Base-by-base conservation (phyloP, 148 eudicot genomes). In the Chenopodium berlandieri region DNA sequence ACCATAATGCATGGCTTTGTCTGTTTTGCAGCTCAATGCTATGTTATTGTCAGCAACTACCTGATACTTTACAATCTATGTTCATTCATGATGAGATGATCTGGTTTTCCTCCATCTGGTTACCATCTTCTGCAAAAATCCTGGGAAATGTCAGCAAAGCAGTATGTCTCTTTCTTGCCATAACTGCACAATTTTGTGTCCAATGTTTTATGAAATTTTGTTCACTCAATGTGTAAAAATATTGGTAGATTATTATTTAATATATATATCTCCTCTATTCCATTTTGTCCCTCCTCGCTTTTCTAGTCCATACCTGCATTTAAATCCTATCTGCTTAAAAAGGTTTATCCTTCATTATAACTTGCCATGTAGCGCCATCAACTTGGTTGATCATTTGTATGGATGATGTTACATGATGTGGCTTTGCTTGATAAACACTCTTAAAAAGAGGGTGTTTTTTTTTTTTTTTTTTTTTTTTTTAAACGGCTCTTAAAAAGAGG, bases 121-220 rank as follows among this genome's bases (percentile, higher is more conserved):
- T 65, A 32, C 72, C 64, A 64, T 30, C 20, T 34, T 32, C 62
- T 9, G 40, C 20, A 22, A 20, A 31, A 27, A 64, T 20, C 73
- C 62, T 81, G 54, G 78, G 20, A 30, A 14, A 74, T 46, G 30
- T 74, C 73, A 25, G 47, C 73, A 17, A 12, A 73, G 77, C 77
- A 40, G 83, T 81, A 65, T 81, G 83, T 47, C 78, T 48, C 34
- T 75, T 73, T 81, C 72, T 31, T n/a, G 63, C 31, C 50, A 31
- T 44, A 31, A 73, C 71, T 68, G 72, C 63, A 13, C 32, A 40
- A 63, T 63, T 74, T 74, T 73, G 68, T 48, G 69, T 64, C 44
- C 19, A 20, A 65, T 30, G 16, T 47, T 50, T 5, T 81, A 27
- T 30, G 56, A 73, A 44, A 30, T 19, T 69, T 74, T 25, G 77